phyloP scores from a whole-genome alignment of 2,329 filamentous ascomycete species.

The Cercospora sesami region DNA sequence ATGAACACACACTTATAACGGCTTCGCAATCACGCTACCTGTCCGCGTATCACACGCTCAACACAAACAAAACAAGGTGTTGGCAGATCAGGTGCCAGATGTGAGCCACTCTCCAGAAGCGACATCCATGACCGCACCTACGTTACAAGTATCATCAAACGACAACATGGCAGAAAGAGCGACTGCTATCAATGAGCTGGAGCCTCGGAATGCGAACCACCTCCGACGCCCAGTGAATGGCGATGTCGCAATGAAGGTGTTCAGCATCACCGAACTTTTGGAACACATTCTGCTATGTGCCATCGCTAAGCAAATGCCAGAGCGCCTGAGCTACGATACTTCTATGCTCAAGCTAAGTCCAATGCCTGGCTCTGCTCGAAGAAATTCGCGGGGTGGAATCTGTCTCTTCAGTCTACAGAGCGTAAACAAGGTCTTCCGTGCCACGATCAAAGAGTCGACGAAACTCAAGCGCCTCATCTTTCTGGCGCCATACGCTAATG shows the following conservation, averaged over 20 bases:
- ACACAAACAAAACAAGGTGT: too few relatives aligned
- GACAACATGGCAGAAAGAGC: too few relatives aligned
- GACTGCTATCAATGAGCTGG: too few relatives aligned
- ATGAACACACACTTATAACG: too few relatives aligned
- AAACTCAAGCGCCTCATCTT: constrained; percentile 5
- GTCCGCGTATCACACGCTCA: too few relatives aligned
- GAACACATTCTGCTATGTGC: not conserved
- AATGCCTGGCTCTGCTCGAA: not conserved
- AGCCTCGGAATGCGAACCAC: too few relatives aligned
- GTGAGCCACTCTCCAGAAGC: too few relatives aligned
- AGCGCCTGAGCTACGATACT: not conserved
- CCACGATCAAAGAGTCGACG: not conserved
- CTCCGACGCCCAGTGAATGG: not conserved
- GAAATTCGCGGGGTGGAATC: not conserved
- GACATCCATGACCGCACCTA: too few relatives aligned
- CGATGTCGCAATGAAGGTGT: not conserved
- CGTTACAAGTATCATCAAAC: too few relatives aligned
- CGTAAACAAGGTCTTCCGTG: not conserved
- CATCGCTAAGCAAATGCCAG: not conserved
- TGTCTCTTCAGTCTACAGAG: not conserved
- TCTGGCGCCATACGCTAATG: not conserved
- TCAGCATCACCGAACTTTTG: not conserved
- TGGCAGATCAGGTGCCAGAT: too few relatives aligned
- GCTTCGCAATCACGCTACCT: too few relatives aligned
- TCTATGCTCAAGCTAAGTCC: not conserved